Percentiles rank a stretch among this genome's conserved stretches.
Conservation (phyloP, 805 yeast species). For the Starmerella sirachaensis region DNA sequence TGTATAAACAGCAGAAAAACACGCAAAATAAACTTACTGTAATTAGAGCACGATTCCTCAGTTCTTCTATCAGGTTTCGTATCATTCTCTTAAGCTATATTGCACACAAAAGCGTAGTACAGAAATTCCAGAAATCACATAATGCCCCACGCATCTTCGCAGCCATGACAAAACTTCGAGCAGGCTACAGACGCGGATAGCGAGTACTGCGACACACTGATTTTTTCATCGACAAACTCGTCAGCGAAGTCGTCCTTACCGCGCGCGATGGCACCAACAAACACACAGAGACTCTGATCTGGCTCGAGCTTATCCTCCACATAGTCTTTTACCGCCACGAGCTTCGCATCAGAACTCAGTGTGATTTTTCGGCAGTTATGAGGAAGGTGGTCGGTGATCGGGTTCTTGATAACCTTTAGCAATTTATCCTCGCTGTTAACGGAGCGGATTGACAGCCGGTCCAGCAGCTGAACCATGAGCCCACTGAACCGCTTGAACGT, state of each 20-base stretch:
- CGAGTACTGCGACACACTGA: conserved; percentile 91
- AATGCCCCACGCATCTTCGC: conserved; percentile 96
- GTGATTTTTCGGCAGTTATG: conserved; percentile 91
- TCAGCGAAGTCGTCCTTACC: conserved; percentile 97
- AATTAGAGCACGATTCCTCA: neutral
- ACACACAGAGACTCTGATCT: conserved; percentile 92
- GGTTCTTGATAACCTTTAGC: conserved; percentile 88
- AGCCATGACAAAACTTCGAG: conserved; percentile 95
- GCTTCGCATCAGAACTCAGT: conserved; percentile 81
- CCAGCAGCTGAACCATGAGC: conserved; percentile 91
- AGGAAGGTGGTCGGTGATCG: conserved; percentile 93
- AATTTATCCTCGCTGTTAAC: conserved; percentile 92
- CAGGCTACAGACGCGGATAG: conserved; percentile 96
- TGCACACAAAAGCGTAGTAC: too few species aligned
- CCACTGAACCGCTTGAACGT: conserved; percentile 97
- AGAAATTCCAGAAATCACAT: too few species aligned
- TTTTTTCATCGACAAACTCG: conserved; percentile 90
- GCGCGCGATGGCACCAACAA: conserved; percentile 98
- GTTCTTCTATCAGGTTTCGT: too few species aligned
- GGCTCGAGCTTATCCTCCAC: conserved; percentile 56
- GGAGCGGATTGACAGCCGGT: conserved; percentile 81
- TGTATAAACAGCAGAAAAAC: conserved; percentile 8
- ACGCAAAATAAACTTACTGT: neutral
- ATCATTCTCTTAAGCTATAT: too few species aligned
- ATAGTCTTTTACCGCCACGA: conserved; percentile 78